Percentiles rank a stretch among this genome's conserved stretches.
Conservation (phyloP, 129 eudicot genomes). For the Erigeron canadensis region DNA sequence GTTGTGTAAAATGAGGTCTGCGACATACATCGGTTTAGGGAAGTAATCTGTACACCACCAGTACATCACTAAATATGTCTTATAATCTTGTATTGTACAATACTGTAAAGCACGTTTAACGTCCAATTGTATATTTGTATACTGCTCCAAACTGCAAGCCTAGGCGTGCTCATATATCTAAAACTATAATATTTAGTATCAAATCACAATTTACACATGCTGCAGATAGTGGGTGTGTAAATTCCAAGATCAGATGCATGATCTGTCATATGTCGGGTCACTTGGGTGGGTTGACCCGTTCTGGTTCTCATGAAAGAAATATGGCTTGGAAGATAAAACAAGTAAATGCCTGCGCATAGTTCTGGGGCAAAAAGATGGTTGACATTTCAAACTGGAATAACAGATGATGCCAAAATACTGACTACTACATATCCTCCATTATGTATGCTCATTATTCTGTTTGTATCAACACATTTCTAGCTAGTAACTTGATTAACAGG, state of each 20-base stretch:
- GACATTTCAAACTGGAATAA: slow-evolving; percentile 13
- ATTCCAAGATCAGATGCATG: no score
- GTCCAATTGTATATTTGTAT: background rate
- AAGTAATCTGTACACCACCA: no score
- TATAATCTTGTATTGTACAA: no score
- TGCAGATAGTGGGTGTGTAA: no score
- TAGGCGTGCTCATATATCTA: background rate
- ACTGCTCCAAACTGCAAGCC: slow-evolving; percentile 1
- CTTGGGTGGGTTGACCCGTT: no score
- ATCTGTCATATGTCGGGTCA: no score
- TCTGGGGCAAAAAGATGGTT: background rate
- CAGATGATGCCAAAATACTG: slow-evolving; percentile 5
- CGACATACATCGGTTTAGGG: slow-evolving; percentile 4
- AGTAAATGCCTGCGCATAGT: background rate
- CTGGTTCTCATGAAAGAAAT: no score
- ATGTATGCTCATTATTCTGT: slow-evolving; percentile 13
- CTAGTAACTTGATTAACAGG: slow-evolving; percentile 6
- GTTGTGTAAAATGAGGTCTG: background rate
- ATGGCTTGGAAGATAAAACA: background rate
- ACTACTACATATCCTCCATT: slow-evolving; percentile 9
- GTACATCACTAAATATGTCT: no score
- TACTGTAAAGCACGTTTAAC: no score
- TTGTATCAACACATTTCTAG: slow-evolving; percentile 17
- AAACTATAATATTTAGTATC: background rate
- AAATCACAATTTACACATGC: background rate